Base-by-base conservation (phyloP, 2,329 filamentous ascomycete species). In the Knufia fluminis region DNA sequence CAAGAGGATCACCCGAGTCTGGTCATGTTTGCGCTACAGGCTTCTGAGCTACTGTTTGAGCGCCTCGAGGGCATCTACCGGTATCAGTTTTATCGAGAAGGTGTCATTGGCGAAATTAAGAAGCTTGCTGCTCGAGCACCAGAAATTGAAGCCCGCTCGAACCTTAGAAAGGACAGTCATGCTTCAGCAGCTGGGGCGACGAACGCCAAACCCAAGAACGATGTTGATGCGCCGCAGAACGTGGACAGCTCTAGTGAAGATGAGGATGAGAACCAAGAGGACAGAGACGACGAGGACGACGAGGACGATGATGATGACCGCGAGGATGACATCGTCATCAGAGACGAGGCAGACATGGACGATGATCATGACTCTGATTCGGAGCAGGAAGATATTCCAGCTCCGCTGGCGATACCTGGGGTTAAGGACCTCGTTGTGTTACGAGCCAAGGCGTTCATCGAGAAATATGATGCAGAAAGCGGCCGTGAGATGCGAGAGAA, bases 21-120 rank as follows among this genome's bases (percentile, higher is more conserved):
- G 3, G 89, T 97, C 8, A 86, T 89, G 54, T 85, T 83, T 57
- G 91, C 88, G 16, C 72, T 98, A 14, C 87, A 95, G 62, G 91
- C 90, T 32, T 86, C 91, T 0, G 90, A 96, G 64, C 73, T 98
- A 4, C 76, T 98, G 1, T 77, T 96, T 52, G 83, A 82, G 60
- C 82, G 94, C 16, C 72, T 98, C 4, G 87, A 90, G 54, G 76
- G 83, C 19, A 86, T 97, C 24, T 98, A 98, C 63, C 83, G 87
- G 22, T 94, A 96, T 60, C 94, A 98, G 60, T 91, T 98, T 59
- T 94, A 98, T 62, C 86, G 92, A 0, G 94, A 98, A 68, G 92
- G 92, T 31, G 92, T 98, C 38, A 90, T 97, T 58, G 77, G 85
- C 1, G 91, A 98, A 64, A 94, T 98, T 46, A 77, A 81, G 24